Evolutionary conservation across 2,329 filamentous ascomycete genomes (phyloP), one percentile per base, ranked within the genome.

Genomic region (Neodidymelliopsis sp.): DNA sequence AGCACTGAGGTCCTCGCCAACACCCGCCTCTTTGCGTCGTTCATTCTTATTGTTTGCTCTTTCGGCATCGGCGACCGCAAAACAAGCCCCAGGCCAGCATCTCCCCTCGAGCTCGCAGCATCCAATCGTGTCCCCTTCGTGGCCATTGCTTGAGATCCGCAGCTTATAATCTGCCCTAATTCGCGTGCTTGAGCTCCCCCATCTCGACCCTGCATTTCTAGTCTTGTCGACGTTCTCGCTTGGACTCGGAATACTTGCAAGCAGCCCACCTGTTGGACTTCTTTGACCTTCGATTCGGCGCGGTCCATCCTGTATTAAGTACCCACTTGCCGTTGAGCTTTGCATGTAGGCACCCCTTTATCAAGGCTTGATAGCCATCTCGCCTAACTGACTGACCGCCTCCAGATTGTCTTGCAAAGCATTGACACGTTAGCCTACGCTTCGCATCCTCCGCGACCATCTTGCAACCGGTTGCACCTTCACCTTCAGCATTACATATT

Each of bases 1-100:
- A 59, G 63, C 67, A 55, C 60, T 51, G 64, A 63, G 62, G 64
- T 46, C 54, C 55, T 51, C 45, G 65, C 56, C 58, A 67, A 67
- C 60, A 54, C 48, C 53, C 40, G 54, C 67, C 65, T 63, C 67
- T 61, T 66, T 65, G 65, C 66, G 54, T 57, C 52, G 44, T 71
- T 71, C 67, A 66, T 71, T 73, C 56, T 70, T 71, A 67, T 70
- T 70, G 66, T 70, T 66, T 69, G 59, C 67, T 72, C 67, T 67
- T 72, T 71, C 54, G 65, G 57, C 59, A 58, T 66, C 60, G 60
- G 59, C 63, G 64, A 58, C 63, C 59, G 62, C 65, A 62, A 62
- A 60, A 62, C 62, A 64, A 60, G 56, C 67, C 62, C 55, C 55
- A 51, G 48, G 55, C 60, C 63, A 53, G 45, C 54, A 59, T 57